Conservation (phyloP, 208 protist species). For the Crithidia acanthocephali region DNA sequence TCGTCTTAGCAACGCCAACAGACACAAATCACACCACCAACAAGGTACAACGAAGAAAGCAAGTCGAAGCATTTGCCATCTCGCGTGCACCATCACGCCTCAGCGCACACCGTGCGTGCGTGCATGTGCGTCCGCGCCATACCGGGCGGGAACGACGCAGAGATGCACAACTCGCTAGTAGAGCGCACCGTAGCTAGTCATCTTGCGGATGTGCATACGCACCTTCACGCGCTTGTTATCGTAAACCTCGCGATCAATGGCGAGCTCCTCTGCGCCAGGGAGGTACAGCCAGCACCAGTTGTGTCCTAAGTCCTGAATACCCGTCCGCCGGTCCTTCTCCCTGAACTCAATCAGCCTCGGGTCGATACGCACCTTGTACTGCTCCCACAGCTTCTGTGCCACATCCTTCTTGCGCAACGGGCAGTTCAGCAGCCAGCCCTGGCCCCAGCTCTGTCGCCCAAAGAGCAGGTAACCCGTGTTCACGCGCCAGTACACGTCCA, state of each 20-base stretch:
- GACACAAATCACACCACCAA: neutral
- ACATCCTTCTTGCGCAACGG: slow-evolving; percentile 89
- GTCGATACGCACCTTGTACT: slow-evolving; percentile 92
- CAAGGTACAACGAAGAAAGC: neutral
- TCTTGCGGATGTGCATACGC: slow-evolving; percentile 91
- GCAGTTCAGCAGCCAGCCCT: slow-evolving; percentile 90
- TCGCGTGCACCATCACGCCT: neutral
- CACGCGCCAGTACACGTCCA: slow-evolving; percentile 94
- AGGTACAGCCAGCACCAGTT: slow-evolving; percentile 95
- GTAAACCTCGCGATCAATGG: slow-evolving; percentile 91
- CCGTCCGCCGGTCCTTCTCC: slow-evolving; percentile 87
- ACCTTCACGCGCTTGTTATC: slow-evolving; percentile 95
- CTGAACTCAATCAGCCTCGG: slow-evolving; percentile 88
- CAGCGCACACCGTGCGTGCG: no score
- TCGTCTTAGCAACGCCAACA: neutral
- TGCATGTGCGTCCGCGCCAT: no score
- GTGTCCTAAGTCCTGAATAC: slow-evolving; percentile 91
- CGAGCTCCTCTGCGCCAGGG: slow-evolving; percentile 90
- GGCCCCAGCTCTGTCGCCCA: slow-evolving; percentile 88
- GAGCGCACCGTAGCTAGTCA: slow-evolving; percentile 69
- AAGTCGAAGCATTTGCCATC: neutral
- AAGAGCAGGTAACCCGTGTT: slow-evolving; percentile 93
- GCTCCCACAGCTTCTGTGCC: slow-evolving; percentile 93
- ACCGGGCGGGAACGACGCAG: no score
- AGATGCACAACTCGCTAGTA: slow-evolving; percentile 50